Evolutionary conservation across 768 basidiomycete species (phyloP), one percentile per base, ranked within the genome.

Genomic region (Infundibulicybe gibba): DNA sequence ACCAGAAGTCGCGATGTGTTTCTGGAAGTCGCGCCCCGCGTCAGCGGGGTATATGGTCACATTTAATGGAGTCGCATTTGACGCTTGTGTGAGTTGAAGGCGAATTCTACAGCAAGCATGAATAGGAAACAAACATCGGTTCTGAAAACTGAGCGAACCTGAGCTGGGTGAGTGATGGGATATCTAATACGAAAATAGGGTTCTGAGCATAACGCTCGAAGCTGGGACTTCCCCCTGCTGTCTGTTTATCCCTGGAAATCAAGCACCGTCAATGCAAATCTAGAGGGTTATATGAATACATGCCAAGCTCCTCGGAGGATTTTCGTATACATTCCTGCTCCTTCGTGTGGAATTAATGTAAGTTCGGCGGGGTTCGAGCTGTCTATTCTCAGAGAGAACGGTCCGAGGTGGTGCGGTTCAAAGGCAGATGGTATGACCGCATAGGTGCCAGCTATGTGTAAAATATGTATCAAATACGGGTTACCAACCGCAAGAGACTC

Each of bases 311-410:
- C 92, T n/a, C 69, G 75, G 2, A 86, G 54, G 0, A 72, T 59
- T 54, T 88, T 85, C 16, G 65, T 67, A 60, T 86, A 95, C 92
- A 97, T 90, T 0, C 94, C 94, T 0, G 93, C 90, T 0, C 92
- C 94, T 67, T 98, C 95, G 48, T 85, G 80, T 0, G 85, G 81
- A 17, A 97, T 85, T 0, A 79, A 54, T 41, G 68, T 68, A 17
- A 97, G 50, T 14, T 83, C 79, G 43, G 94, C 74, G 1, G 78
- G 73, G 48, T 62, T 60, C 1, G 82, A 77, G 47, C 85, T 79
- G 42, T 87, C 80, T 2, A 91, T 64, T 17, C 71, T 72, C 19
- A 97, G 62, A 1, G 70, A 74, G 64, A 83, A 95, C 8, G 74
- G 52, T 2, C 90, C 90, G 3, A 73, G 70, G 47, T 87, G 79